phyloP scores from a whole-genome alignment of 2,329 filamentous ascomycete genomes.

The Phialemonium atrogriseum region DNA sequence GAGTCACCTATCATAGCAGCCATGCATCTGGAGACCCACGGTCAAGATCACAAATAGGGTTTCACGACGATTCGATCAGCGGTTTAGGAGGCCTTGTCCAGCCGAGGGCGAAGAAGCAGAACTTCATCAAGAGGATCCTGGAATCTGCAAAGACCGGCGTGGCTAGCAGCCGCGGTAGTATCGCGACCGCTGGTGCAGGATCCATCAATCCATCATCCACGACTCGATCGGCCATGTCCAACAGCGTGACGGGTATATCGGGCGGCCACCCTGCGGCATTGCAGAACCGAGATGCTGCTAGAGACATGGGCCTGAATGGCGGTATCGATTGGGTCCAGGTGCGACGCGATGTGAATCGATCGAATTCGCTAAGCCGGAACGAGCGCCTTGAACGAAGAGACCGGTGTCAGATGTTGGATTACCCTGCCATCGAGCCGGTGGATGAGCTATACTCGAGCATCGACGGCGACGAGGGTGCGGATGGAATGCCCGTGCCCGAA shows the following conservation, averaged over 20 bases:
- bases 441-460: conserved; percentile 79
- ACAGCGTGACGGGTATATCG: conserved; percentile 18
- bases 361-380: conserved; percentile 84
- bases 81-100: conserved; percentile 70
- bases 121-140: conserved; percentile 92
- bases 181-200: conserved; percentile 50
- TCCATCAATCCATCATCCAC: conserved; percentile 34
- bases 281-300: conserved; percentile 39
- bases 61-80: conserved; percentile 55
- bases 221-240: conserved; percentile 40
- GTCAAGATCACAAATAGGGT: conserved; percentile 60
- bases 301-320: conserved; percentile 61
- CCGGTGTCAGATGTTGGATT: conserved; percentile 89
- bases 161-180: conserved; percentile 78
- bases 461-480: conserved; percentile 82
- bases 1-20: conserved; percentile 85
- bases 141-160: conserved; percentile 92
- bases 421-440: conserved; percentile 79
- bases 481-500: conserved; percentile 75
- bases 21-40: conserved; percentile 57
- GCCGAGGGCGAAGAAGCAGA: conserved; percentile 73
- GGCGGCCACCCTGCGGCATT: conserved; percentile 15
- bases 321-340: conserved; percentile 94
- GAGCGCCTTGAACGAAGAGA: conserved; percentile 80
- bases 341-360: conserved; percentile 87